These are phyloP conservation scores for Stemphylium lycopersici DNA, from an alignment of 2,329 filamentous ascomycete species.

Conservation along the genomic window DNA sequence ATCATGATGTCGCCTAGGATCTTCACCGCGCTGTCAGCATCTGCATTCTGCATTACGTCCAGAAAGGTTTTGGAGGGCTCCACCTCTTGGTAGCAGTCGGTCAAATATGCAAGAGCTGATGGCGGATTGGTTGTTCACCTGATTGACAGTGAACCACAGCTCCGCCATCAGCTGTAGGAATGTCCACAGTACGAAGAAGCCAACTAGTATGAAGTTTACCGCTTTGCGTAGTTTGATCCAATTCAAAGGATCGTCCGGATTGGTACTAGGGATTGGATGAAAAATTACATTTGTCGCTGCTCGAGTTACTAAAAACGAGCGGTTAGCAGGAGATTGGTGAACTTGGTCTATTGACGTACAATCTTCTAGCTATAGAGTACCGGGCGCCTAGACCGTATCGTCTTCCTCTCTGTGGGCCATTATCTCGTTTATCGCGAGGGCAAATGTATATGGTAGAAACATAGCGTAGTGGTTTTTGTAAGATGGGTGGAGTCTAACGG, in stretches of 20 bases:
- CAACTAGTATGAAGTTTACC: conserved; percentile 51
- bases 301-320: conserved; percentile 2
- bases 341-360: neutral
- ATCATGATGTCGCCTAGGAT: conserved; percentile 58
- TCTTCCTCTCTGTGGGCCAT: neutral
- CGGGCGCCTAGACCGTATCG: conserved; percentile 18
- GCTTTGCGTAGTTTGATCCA: conserved; percentile 53
- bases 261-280: conserved; percentile 14
- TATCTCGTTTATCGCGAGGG: neutral
- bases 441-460: neutral
- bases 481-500: neutral
- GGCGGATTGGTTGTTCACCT: conserved; percentile 55
- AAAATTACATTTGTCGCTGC: conserved; percentile 11
- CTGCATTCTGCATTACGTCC: neutral
- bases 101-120: conserved; percentile 52
- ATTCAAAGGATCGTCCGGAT: conserved; percentile 40
- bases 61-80: neutral
- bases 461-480: neutral
- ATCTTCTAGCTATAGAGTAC: conserved; percentile 14
- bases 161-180: conserved; percentile 52
- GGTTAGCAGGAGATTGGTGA: neutral
- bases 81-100: conserved; percentile 38
- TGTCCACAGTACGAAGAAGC: conserved; percentile 53
- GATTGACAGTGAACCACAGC: conserved; percentile 49
- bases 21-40: neutral